Evolutionary conservation across 2,329 filamentous ascomycete genomes (phyloP).

Genomic region (Aspergillus cejpii): DNA sequence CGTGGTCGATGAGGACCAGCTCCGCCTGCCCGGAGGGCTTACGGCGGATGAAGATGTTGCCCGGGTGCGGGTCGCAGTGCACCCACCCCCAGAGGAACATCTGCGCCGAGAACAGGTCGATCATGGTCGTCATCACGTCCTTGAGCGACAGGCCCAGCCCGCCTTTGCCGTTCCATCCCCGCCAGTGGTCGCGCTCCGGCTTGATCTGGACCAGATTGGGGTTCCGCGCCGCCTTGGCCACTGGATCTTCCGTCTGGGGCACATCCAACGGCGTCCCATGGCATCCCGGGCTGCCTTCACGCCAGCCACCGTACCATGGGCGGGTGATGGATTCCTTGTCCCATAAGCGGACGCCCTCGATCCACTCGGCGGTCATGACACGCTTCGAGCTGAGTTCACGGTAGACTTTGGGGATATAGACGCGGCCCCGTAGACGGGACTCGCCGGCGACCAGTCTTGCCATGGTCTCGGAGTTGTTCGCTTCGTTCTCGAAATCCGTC

Average conservation of each 20-base stretch:
- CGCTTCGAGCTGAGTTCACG: conserved; percentile 72
- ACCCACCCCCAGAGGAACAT: conserved; percentile 97
- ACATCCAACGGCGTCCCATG: conserved; percentile 57
- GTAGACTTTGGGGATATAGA: conserved; percentile 84
- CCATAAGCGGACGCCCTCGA: conserved; percentile 88
- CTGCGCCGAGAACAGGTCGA: conserved; percentile 92
- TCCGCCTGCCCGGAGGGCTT: conserved; percentile 75
- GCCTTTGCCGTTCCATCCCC: conserved; percentile 62
- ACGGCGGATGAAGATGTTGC: conserved; percentile 92
- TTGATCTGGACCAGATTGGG: conserved; percentile 55
- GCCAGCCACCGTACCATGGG: conserved; percentile 70
- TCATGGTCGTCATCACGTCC: conserved; percentile 92
- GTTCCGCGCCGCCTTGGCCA: conserved; percentile 36
- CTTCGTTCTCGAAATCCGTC: conserved; percentile 91
- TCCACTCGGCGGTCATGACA: conserved; percentile 94
- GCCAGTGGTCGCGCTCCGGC: conserved; percentile 73
- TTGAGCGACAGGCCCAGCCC: conserved; percentile 76
- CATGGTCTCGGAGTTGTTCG: conserved; percentile 81
- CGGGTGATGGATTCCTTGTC: conserved; percentile 75
- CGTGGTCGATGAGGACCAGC: conserved; percentile 93
- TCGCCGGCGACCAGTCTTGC: conserved; percentile 67
- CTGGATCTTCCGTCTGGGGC: conserved; percentile 46
- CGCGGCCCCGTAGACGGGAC: conserved; percentile 65
- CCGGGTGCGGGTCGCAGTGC: conserved; percentile 94
- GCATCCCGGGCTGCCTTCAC: conserved; percentile 70